These are phyloP conservation scores for Ilex paraguariensis DNA, from an alignment of 305 asterid genomes.

Conservation along the genomic window DNA sequence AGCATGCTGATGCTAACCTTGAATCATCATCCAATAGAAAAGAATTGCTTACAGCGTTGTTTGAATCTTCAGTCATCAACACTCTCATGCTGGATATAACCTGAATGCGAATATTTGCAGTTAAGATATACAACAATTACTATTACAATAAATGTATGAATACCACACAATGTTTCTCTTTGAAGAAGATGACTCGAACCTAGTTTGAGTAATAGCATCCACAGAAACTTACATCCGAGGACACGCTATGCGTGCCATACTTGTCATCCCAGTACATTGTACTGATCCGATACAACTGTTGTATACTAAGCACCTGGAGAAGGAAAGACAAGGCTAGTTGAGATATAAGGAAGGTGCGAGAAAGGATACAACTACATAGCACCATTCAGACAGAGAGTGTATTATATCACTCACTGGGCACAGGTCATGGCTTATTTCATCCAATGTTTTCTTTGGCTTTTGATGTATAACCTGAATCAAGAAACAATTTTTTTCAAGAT, in stretches of 20 bases:
- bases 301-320: conserved; percentile 54
- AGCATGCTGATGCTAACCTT: conserved; percentile 29
- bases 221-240: conserved; percentile 52
- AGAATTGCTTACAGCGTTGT: conserved; percentile 54
- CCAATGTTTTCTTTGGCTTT: conserved; percentile 51
- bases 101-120: conserved; percentile 18
- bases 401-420: conserved; percentile 41
- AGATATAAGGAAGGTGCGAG: not conserved
- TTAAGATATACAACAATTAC: conserved; percentile 4
- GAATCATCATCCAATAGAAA: conserved; percentile 66
- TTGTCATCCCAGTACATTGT: conserved; percentile 78
- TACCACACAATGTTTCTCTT: conserved; percentile 10
- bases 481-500: conserved; percentile 1
- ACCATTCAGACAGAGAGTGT: not conserved
- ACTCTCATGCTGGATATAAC: conserved; percentile 61
- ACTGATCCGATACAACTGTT: conserved; percentile 59
- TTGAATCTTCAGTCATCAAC: conserved; percentile 59
- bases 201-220: conserved; percentile 32
- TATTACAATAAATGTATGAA: conserved; percentile 12
- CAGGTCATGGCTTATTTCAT: conserved; percentile 48
- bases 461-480: conserved; percentile 48
- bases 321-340: conserved; percentile 6
- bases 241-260: conserved; percentile 61
- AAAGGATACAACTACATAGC: not conserved
- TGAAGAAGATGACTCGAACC: conserved; percentile 32